Conservation (phyloP, 2,329 filamentous ascomycete genomes). For the Ascochyta lentis region DNA sequence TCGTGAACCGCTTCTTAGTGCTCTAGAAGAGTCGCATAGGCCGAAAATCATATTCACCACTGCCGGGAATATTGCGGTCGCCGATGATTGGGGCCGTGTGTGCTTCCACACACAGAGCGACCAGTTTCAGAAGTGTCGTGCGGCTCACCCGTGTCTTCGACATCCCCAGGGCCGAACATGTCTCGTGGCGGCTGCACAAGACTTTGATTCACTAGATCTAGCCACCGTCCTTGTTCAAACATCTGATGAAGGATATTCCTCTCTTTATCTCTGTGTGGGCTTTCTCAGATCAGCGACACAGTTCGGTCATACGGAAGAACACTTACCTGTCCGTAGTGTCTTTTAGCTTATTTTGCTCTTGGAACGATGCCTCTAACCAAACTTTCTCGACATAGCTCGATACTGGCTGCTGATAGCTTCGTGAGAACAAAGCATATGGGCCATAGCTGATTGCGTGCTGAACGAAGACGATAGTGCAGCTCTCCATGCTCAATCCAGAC, state of each 20-base stretch:
- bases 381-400: too few relatives aligned
- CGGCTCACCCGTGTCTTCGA: neutral
- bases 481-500: neutral
- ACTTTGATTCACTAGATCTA: neutral
- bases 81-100: slow-evolving; percentile 1
- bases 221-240: neutral
- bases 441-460: neutral
- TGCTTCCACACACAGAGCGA: neutral
- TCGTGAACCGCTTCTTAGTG: neutral
- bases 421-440: neutral
- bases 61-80: neutral
- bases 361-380: too few relatives aligned
- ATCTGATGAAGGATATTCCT: neutral
- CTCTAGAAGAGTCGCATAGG: neutral
- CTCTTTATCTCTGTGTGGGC: neutral
- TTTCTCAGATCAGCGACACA: neutral
- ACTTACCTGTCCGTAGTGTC: too few relatives aligned
- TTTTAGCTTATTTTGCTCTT: too few relatives aligned
- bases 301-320: neutral
- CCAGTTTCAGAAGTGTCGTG: neutral
- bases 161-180: neutral
- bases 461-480: neutral
- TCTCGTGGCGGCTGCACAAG: neutral
- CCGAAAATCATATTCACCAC: neutral
- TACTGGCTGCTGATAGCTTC: neutral